Evolutionary conservation across 2,329 filamentous ascomycete species (phyloP), one percentile per base, ranked within the genome.

Genomic region (Raffaelea ambrosiae): DNA sequence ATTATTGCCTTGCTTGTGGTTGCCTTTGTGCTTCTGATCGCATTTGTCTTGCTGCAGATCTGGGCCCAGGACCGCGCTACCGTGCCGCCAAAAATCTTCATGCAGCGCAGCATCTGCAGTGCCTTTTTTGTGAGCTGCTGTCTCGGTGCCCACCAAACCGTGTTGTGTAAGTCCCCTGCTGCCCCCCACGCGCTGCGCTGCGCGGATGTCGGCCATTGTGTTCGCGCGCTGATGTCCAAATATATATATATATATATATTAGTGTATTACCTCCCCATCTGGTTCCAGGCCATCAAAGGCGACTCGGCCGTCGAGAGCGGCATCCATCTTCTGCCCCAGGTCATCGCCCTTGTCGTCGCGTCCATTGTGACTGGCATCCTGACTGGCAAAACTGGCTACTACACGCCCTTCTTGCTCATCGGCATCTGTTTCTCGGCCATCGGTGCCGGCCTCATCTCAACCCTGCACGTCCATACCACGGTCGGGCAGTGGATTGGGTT

Each of bases 401-500:
- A 51, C 36, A 46, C 29, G 9, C 47, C 49, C 2, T 53, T 45
- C 10, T 3, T 51, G 11, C 35, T 53, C 11, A 29, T 63, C 18
- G 43, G 53, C 41, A 14, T 40, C 33, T 50, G 54, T 60, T 18
- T 53, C 3, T 9, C 19, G 4, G 18, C 45, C 26, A 21, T 48
- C 8, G 52, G 40, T 16, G 13, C 57, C 61, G 77, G 76, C n/a
- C 67, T 81, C 45, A 63, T 81, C 49, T 74, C 73, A 2, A 78
- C 74, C 0, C 66, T 78, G 7, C 61, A 62, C 40, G 62, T 72
- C 5, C 54, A 57, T 41, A 67, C 58, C 4, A 43, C 46, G 1
- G 45, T 47, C 33, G 38, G 46, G 22, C 49, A 55, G 22, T 65
- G 63, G 62, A 53, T 61, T 51, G 64, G 66, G 3, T 68, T 63